Evolutionary conservation across 2,329 filamentous ascomycete species (phyloP).

Genomic region (Trichoderma pleuroti): DNA sequence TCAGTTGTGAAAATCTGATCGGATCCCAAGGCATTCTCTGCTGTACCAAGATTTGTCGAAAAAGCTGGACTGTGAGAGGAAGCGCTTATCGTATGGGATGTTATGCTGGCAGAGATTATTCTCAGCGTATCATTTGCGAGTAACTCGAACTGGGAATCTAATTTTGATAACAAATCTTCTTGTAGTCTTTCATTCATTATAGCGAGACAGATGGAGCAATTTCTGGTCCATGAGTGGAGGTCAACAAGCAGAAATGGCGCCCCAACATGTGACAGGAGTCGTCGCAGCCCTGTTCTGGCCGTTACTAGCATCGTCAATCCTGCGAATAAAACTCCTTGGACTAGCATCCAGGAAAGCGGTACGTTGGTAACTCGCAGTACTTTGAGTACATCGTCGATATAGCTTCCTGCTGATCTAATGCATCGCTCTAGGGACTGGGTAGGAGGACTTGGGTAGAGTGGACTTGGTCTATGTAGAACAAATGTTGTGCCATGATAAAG

Average conservation of each 20-base stretch:
- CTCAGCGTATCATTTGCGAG: background rate
- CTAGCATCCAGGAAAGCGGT: background rate
- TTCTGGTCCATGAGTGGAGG: background rate
- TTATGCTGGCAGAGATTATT: background rate
- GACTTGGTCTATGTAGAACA: background rate
- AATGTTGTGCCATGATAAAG: background rate
- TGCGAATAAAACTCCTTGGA: background rate
- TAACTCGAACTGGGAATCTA: background rate
- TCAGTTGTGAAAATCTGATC: background rate
- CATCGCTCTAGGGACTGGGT: background rate
- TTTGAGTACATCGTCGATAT: background rate
- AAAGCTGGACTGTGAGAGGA: background rate
- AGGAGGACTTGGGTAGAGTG: background rate
- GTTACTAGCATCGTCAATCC: background rate
- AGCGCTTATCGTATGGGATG: background rate
- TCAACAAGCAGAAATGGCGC: background rate
- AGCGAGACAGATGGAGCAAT: background rate
- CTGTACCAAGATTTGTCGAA: background rate
- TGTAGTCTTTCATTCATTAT: background rate
- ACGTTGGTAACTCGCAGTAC: background rate
- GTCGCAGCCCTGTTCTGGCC: background rate
- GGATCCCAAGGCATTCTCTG: background rate
- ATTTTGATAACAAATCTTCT: background rate
- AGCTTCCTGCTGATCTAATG: background rate
- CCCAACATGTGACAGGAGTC: background rate